Evolutionary conservation across 345 rosid genomes (phyloP).

Genomic region (thale cress (Arabidopsis thaliana)): TAIR10.1 NC_003076.8:26425501-26426000

Average conservation of each 20-base stretch:
- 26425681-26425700: neutral
- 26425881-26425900: conserved; percentile 35
- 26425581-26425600: neutral
- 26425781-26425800: conserved; percentile 35
- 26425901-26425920: conserved; percentile 44
- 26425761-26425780: too few relatives aligned
- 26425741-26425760: neutral
- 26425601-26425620: neutral
- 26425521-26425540: conserved; percentile 16
- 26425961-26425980: conserved; percentile 38
- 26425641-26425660: neutral
- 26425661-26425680: neutral
- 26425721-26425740: too few relatives aligned
- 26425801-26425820: neutral
- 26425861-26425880: conserved; percentile 53
- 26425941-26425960: conserved; percentile 45
- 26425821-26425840: conserved; percentile 60
- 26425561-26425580: too few relatives aligned
- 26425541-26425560: too few relatives aligned
- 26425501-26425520: conserved; percentile 8
- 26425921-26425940: conserved; percentile 40
- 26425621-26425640: neutral
- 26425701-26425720: neutral
- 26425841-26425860: conserved; percentile 58
- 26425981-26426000: conserved; percentile 52